Evolutionary conservation across 176 grass and related monocot species (phyloP), one percentile per base, ranked within the genome.

Genomic region (Saccharum officinarum): DNA sequence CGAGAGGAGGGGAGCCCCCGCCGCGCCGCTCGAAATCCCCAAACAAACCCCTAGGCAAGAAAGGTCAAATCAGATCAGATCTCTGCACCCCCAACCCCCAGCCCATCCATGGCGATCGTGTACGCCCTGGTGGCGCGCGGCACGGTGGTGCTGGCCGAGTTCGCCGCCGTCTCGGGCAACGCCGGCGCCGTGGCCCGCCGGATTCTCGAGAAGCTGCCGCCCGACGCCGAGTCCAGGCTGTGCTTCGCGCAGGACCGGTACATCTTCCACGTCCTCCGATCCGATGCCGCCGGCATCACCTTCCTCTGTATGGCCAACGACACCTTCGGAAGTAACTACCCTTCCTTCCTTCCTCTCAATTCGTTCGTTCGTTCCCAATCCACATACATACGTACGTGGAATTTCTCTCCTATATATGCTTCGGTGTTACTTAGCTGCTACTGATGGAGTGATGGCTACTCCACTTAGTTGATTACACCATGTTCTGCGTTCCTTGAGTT

Each of bases 241-340:
- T 98, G 96, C 86, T 92, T 95, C 83, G 92, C 93, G 18, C 91
- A 98, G 91, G 96, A 98, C 75, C 93, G 91, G 12, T 95, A 94
- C 93, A 98, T 98, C 86, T 98, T 98, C 86, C 96, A 98, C 69
- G 83, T 98, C 65, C 91, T 98, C 88, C 84, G 91, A 52, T 83
- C 83, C 65, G 88, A 79, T n/a, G 15, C 47, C 47, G 88, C 82
- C 70, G 90, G 78, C 2, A 84, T 98, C 93, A 89, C 89, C 60
- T 98, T 92, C 88, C 95, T 95, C 67, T 98, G 95, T 83, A 95
- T 98, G 95, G 95, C 95, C 76, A 98, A 92, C 77, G 95, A 98
- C 59, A 93, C 95, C 16, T 98, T 98, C 87, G 95, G 92, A 73
- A 82, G 95, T 95, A 84, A 63, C 61, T 30, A 30, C 11, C 55